Percentiles rank a stretch among this genome's conserved stretches.
Conservation (phyloP, 192 early-diverging fungal genomes). For the Diversispora eburnea region DNA sequence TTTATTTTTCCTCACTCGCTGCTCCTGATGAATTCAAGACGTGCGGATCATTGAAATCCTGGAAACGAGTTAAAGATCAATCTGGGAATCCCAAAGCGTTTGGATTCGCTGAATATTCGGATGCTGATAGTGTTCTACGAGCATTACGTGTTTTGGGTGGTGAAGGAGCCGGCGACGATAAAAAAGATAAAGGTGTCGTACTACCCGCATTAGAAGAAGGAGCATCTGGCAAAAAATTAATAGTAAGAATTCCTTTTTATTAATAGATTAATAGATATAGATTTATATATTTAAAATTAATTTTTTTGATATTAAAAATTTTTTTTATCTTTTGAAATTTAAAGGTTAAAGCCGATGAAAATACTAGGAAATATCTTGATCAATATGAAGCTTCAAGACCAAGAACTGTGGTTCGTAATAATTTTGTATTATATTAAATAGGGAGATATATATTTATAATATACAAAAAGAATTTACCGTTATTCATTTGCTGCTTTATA, state of each 20-base stretch:
- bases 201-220: slow-evolving; percentile 41
- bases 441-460: neutral
- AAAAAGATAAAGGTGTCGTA: slow-evolving; percentile 35
- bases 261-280: neutral
- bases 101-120: slow-evolving; percentile 71
- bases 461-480: neutral
- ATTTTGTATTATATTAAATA: neutral
- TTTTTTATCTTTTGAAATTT: neutral
- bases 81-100: slow-evolving; percentile 63
- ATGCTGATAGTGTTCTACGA: slow-evolving; percentile 59
- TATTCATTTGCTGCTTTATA: neutral
- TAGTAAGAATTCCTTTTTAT: slow-evolving; percentile 34
- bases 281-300: no score
- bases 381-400: slow-evolving; percentile 40
- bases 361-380: slow-evolving; percentile 36
- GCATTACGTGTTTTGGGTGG: slow-evolving; percentile 65
- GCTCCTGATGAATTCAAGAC: slow-evolving; percentile 39
- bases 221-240: slow-evolving; percentile 41
- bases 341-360: slow-evolving; percentile 30
- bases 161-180: slow-evolving; percentile 43
- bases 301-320: slow-evolving; percentile 29
- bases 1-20: neutral
- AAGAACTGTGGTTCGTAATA: slow-evolving; percentile 38
- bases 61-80: slow-evolving; percentile 67
- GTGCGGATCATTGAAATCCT: slow-evolving; percentile 62